phyloP scores from a whole-genome alignment of 305 asterid genomes.

The Salvia sclarea region DNA sequence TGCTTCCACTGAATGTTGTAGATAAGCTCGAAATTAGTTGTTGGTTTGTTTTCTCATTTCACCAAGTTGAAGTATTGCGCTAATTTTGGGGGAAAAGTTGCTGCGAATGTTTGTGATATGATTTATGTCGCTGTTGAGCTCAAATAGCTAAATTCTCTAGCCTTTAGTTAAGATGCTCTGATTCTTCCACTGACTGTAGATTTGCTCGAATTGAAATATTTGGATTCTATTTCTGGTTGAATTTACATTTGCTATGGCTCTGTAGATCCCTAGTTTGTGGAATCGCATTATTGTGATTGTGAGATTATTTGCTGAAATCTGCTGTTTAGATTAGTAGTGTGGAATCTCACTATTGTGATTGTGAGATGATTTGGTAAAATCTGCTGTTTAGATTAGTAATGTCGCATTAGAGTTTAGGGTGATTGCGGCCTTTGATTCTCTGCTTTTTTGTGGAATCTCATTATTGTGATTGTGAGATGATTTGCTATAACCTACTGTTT shows the following conservation, averaged over 20 bases:
- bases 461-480: constrained; percentile 9
- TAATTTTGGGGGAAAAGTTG: neutral
- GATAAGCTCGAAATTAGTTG: neutral
- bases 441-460: neutral
- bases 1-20: neutral
- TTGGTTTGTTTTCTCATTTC: neutral
- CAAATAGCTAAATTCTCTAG: neutral
- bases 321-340: neutral
- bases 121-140: neutral
- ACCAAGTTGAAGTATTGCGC: neutral
- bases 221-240: neutral
- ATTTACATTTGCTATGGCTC: neutral
- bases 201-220: constrained; percentile 6
- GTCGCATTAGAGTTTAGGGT: no score
- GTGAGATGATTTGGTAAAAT: neutral
- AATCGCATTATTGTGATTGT: constrained; percentile 18
- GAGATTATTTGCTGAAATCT: neutral
- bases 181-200: neutral
- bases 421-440: no score
- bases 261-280: constrained; percentile 17
- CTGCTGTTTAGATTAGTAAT: neutral
- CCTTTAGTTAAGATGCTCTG: neutral
- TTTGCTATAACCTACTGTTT: neutral
- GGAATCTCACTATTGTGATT: neutral
- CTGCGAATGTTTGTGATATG: neutral